Percentiles rank a stretch among this genome's conserved stretches.
phyloP scores from a whole-genome alignment of 495 filamentous ascomycete species.

The Mytilinidion resinicola region DNA sequence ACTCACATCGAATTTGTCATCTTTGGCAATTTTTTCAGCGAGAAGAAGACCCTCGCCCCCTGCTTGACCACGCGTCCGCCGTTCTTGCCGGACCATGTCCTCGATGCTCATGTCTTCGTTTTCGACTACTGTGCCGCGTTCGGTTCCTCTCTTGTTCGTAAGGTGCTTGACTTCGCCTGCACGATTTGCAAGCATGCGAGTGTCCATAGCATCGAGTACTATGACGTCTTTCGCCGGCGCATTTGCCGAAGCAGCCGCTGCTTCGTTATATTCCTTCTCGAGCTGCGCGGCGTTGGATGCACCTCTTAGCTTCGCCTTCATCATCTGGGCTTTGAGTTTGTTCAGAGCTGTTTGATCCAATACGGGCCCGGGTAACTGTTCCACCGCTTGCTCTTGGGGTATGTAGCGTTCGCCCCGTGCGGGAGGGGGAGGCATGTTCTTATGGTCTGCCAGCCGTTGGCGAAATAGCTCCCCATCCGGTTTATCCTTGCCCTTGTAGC shows the following conservation, averaged over 20 bases:
- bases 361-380: constrained; percentile 35
- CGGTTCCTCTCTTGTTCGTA: constrained; percentile 68
- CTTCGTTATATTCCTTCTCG: constrained; percentile 78
- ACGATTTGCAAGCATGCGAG: constrained; percentile 74
- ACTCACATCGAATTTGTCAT: constrained; percentile 74
- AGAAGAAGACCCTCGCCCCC: constrained; percentile 77
- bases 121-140: constrained; percentile 72
- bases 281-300: constrained; percentile 67
- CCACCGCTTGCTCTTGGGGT: constrained; percentile 42
- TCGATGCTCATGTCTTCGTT: constrained; percentile 95
- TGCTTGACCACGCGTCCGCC: constrained; percentile 67
- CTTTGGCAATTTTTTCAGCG: constrained; percentile 87
- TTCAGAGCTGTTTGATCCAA: constrained; percentile 79
- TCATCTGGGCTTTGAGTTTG: constrained; percentile 80
- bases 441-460: constrained; percentile 58
- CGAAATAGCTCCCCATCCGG: constrained; percentile 81
- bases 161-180: constrained; percentile 68
- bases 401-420: constrained; percentile 43
- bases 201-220: constrained; percentile 81
- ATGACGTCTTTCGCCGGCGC: constrained; percentile 59
- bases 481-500: constrained; percentile 80
- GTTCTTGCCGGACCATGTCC: constrained; percentile 92
- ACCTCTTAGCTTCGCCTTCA: constrained; percentile 83
- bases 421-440: constrained; percentile 33
- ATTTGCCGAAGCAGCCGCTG: constrained; percentile 55